phyloP scores from a whole-genome alignment of 768 basidiomycete genomes.

The Ephemerocybe angulata region DNA sequence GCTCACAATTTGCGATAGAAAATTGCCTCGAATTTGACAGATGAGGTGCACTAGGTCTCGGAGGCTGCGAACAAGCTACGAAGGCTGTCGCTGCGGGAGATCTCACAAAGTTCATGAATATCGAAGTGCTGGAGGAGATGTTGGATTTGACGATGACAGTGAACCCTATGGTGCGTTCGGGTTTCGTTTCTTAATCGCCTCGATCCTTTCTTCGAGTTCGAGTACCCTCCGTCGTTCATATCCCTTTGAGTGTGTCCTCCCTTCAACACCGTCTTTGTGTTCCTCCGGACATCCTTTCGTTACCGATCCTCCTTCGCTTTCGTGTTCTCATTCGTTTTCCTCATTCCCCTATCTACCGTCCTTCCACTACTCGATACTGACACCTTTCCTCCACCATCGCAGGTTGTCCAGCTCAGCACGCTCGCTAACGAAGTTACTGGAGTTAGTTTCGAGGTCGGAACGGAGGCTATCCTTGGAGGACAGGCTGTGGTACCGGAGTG shows the following conservation, averaged over 20 bases:
- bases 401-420: constrained; percentile 45
- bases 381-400: no score
- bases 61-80: no score
- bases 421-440: constrained; percentile 84
- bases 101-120: constrained; percentile 77
- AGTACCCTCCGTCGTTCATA: no score
- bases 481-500: constrained; percentile 89
- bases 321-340: no score
- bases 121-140: constrained; percentile 94
- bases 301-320: no score
- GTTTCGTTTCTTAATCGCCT: no score
- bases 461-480: constrained; percentile 92
- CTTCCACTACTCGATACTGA: no score
- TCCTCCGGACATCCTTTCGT: no score
- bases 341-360: no score
- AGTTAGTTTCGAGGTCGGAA: constrained; percentile 89
- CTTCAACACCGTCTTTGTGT: no score
- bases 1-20: constrained; percentile 41
- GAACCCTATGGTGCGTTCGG: constrained; percentile 5
- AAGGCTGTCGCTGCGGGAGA: constrained; percentile 87
- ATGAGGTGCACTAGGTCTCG: constrained; percentile 88
- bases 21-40: constrained; percentile 83
- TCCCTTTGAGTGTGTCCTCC: no score
- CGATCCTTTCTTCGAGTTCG: no score
- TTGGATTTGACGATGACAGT: constrained; percentile 77